These are phyloP conservation scores for Suillus bovinus DNA, from an alignment of 768 basidiomycete species.

Conservation along the genomic window DNA sequence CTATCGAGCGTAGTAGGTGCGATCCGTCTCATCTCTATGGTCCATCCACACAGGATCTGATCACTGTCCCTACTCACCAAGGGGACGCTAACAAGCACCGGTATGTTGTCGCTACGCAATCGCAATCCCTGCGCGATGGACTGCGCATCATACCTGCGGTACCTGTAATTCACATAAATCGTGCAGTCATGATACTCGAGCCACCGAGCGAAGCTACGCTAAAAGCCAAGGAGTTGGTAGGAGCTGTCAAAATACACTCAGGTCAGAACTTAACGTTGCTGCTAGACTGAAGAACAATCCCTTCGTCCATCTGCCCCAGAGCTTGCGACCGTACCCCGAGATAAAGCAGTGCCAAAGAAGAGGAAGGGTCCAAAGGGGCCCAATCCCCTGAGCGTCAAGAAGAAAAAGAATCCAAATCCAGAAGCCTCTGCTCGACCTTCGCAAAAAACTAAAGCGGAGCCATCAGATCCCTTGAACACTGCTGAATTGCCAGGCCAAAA, in stretches of 20 bases:
- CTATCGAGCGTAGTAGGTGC: constrained; percentile 78
- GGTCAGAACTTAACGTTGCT: not conserved
- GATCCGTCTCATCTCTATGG: not conserved
- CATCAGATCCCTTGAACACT: not conserved
- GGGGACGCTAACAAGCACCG: constrained; percentile 88
- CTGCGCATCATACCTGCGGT: constrained; percentile 80
- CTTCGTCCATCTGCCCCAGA: constrained; percentile 55
- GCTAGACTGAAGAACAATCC: constrained; percentile 64
- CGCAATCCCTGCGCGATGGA: constrained; percentile 62
- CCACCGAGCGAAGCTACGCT: constrained; percentile 83
- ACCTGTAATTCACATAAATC: constrained; percentile 89
- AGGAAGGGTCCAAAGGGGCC: constrained; percentile 79
- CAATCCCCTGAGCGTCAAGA: constrained; percentile 92
- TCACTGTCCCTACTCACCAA: constrained; percentile 25
- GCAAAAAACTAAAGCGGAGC: not conserved
- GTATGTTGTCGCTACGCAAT: constrained; percentile 88
- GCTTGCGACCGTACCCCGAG: constrained; percentile 40
- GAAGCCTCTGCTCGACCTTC: constrained; percentile 1
- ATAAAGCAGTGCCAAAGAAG: constrained; percentile 45
- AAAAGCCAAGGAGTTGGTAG: constrained; percentile 60
- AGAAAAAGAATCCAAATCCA: constrained; percentile 66
- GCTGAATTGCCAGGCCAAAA: constrained; percentile 17
- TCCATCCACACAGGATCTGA: constrained; percentile 10
- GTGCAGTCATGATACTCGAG: constrained; percentile 90
- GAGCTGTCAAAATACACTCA: constrained; percentile 18